phyloP scores from a whole-genome alignment of 352 stramenopile species.

The Phytophthora aleatoria region DNA sequence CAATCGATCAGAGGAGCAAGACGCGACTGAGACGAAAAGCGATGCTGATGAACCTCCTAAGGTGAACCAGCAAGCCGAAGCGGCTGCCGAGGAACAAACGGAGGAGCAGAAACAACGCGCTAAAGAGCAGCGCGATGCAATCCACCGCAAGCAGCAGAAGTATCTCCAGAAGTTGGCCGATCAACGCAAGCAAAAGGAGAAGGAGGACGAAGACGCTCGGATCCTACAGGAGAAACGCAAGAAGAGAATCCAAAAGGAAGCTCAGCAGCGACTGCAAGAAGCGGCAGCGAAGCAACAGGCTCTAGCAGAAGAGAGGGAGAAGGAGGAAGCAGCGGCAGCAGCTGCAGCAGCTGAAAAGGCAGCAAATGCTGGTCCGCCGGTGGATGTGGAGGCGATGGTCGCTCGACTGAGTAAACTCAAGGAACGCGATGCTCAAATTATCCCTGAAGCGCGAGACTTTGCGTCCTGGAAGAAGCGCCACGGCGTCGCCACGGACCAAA shows the following conservation, averaged over 20 bases:
- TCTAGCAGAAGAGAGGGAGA: slow-evolving; percentile 36
- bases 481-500: slow-evolving; percentile 69
- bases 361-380: slow-evolving; percentile 20
- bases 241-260: slow-evolving; percentile 56
- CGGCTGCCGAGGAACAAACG: slow-evolving; percentile 13
- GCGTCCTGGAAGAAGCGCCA: slow-evolving; percentile 91
- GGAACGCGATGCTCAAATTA: slow-evolving; percentile 63
- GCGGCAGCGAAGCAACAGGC: slow-evolving; percentile 42
- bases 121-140: slow-evolving; percentile 56
- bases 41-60: not conserved
- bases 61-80: not conserved
- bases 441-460: slow-evolving; percentile 82
- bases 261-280: slow-evolving; percentile 59
- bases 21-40: slow-evolving; percentile 19
- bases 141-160: slow-evolving; percentile 71
- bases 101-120: slow-evolving; percentile 45
- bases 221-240: slow-evolving; percentile 60
- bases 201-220: slow-evolving; percentile 72
- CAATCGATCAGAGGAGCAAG: slow-evolving; percentile 31
- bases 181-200: slow-evolving; percentile 67
- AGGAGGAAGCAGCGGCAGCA: slow-evolving; percentile 55
- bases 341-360: slow-evolving; percentile 37
- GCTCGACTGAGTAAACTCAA: slow-evolving; percentile 78
- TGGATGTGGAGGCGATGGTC: slow-evolving; percentile 76
- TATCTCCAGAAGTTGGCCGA: slow-evolving; percentile 66